Base-by-base conservation (phyloP, 345 rosid genomes). In the Physaria fendleri region DNA sequence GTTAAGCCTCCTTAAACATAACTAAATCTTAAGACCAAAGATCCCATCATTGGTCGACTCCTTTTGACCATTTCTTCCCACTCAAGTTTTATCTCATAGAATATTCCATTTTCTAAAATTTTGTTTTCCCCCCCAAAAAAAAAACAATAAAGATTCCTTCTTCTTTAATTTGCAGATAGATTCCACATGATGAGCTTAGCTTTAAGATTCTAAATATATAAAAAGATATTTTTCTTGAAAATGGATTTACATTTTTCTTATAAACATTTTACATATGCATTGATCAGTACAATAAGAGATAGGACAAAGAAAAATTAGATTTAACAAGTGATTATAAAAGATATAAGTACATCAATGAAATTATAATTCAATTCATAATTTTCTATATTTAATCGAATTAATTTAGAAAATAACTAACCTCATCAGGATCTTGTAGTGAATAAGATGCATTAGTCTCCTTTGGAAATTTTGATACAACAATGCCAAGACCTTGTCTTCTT, bases 381-480 rank as follows among this genome's bases (percentile, higher is more conserved):
- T 40, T 16, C 9, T 33, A 15, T n/a, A 29, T 49, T 39, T 30
- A 23, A 47, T 37, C 5, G 24, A 58, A 40, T 7, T 42, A 5
- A 14, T 14, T 15, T 16, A 14, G 33, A 6, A 12, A 42, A 6
- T 5, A 39, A 5, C 4, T 66, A 73, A 62, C 85, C 82, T 83
- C 84, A 22, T 76, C 69, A 7, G 99, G 95, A 39, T 90, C 96
- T 48, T 82, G 87, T 10, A 94, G 59, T 37, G 92, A 87, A 71
- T 90, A 94, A n/a, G 95, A 74, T 8, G 99, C 97, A 52, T 33
- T 78, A 7, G 97, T 94, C 45, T 94, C 97, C 77, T 82, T 94
- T 5, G 97, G 96, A 65, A 66, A 75, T 68, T 90, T 90, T 2
- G 99, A 83, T 38, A 94, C 99, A 37, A 94, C 85, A 59, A 94